Evolutionary conservation across 169 alveolate species (phyloP).

Genomic region (Plasmodium yoelii): DNA sequence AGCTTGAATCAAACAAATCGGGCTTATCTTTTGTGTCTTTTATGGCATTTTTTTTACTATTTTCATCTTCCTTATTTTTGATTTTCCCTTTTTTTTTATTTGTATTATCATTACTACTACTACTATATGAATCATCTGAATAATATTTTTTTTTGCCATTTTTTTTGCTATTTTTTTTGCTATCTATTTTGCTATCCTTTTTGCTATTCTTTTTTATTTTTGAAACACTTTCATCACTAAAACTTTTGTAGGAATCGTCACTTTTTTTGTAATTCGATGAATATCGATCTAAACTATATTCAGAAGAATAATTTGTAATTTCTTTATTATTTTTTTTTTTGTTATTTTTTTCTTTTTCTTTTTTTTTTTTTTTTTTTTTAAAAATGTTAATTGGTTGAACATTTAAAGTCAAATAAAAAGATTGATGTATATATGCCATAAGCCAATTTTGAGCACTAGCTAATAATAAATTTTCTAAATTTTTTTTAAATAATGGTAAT

Average conservation of each 20-base stretch:
- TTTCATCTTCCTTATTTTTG: constrained; percentile 14
- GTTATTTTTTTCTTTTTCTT: constrained; percentile 2
- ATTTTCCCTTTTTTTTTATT: background rate
- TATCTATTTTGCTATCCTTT: too few relatives aligned
- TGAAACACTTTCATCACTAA: background rate
- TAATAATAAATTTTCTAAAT: constrained; percentile 57
- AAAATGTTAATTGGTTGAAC: constrained; percentile 48
- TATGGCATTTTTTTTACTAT: constrained; percentile 5
- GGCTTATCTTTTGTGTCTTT: constrained; percentile 12
- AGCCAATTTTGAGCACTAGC: constrained; percentile 77
- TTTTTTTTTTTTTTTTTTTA: constrained; percentile 1
- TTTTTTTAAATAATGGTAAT: constrained; percentile 76
- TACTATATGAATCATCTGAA: background rate
- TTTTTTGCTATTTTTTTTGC: too few relatives aligned
- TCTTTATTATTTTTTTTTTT: constrained; percentile 2
- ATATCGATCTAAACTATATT: background rate
- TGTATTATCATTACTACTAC: background rate
- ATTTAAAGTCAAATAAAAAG: constrained; percentile 56
- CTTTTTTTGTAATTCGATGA: background rate
- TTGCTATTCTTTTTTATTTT: background rate
- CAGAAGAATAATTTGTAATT: background rate
- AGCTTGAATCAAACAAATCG: constrained; percentile 24
- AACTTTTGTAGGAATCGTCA: constrained; percentile 5
- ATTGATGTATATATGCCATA: constrained; percentile 65
- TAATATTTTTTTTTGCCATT: background rate